Evolutionary conservation across 331 rosid genomes (phyloP), one percentile per base, ranked within the genome.

Genomic region (Malus hybrid): DNA sequence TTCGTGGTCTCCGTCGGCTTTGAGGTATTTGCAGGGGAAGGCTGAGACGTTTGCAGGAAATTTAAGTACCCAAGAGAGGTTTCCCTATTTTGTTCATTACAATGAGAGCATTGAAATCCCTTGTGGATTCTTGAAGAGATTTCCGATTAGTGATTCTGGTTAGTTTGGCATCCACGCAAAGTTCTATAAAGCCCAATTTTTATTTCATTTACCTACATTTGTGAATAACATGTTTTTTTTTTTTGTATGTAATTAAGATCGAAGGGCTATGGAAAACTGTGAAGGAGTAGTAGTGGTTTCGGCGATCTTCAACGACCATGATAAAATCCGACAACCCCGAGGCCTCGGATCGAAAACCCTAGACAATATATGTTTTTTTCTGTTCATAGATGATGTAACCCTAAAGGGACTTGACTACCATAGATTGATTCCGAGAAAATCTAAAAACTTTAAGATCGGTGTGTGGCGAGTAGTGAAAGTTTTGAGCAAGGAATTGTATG

Each of bases 261-360:
- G 81, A 85, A 78, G 73, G 42, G 90, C 85, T 2, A 90, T 91
- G 93, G 96, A 90, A 56, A 83, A 79, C n/a, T 92, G 97, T 70
- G 82, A 79, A 13, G 90, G 86, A 11, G 86, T 92, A 7, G 97
- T 90, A 2, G 97, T 92, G 15, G 99, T 92, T 57, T 94, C 97
- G 3, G 99, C 97, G 61, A 86, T 92, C 63, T 94, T 94, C 85
- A 87, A 94, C 73, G 97, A 94, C 65, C 99, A 92, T 50, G 99
- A 94, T 75, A 94, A 94, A 82, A 86, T 94, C 28, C 84, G 97
- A 39, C 99, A 94, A 77, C 97, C 99, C 4, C 84, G 48, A 76
- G 96, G 96, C 34, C 88, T 94, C 9, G 99, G 97, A 22, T 80
- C 87, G 22, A 83, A 84, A 24, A 92, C 99, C 62, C 36, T 77